A percentile compares a stretch with the other conserved stretches of the same genome.
These are phyloP conservation scores for Pterocarpus macrocarpus DNA, from an alignment of 306 rosid species.

Conservation along the genomic window DNA sequence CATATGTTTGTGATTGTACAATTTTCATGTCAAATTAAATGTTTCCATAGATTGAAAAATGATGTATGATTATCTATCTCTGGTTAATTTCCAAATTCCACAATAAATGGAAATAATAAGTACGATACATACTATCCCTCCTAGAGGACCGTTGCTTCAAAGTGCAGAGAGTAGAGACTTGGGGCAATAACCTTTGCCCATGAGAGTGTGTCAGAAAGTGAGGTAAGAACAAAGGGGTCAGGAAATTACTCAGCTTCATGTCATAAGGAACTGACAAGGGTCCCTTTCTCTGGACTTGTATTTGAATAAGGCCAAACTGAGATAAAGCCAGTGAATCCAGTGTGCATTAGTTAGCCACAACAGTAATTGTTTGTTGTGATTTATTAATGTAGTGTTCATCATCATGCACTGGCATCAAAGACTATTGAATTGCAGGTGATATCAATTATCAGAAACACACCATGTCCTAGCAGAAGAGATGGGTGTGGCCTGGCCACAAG, in stretches of 20 bases:
- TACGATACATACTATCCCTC: not conserved
- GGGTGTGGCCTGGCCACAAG: constrained; percentile 58
- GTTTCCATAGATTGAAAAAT: constrained; percentile 15
- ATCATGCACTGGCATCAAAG: constrained; percentile 21
- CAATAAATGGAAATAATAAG: constrained; percentile 1
- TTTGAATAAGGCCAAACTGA: constrained; percentile 42
- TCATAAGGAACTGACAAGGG: constrained; percentile 46
- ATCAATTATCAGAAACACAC: constrained; percentile 30
- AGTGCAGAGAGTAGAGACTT: not conserved
- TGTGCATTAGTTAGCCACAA: constrained; percentile 42
- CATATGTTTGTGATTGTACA: not conserved
- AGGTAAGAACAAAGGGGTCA: constrained; percentile 28
- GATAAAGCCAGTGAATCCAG: constrained; percentile 37
- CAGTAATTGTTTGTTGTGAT: constrained; percentile 49
- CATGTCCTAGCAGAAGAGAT: constrained; percentile 24
- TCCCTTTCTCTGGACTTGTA: constrained; percentile 36
- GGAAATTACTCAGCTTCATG: constrained; percentile 41
- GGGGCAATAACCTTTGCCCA: constrained; percentile 37
- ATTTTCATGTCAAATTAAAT: not conserved
- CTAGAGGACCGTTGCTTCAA: constrained; percentile 38
- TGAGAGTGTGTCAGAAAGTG: constrained; percentile 44
- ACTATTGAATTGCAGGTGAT: constrained; percentile 27
- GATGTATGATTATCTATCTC: not conserved
- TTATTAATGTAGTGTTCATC: constrained; percentile 25
- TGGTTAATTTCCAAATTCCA: constrained; percentile 9